Base-by-base conservation (phyloP, 345 rosid species). In the Brassica rapa region DNA sequence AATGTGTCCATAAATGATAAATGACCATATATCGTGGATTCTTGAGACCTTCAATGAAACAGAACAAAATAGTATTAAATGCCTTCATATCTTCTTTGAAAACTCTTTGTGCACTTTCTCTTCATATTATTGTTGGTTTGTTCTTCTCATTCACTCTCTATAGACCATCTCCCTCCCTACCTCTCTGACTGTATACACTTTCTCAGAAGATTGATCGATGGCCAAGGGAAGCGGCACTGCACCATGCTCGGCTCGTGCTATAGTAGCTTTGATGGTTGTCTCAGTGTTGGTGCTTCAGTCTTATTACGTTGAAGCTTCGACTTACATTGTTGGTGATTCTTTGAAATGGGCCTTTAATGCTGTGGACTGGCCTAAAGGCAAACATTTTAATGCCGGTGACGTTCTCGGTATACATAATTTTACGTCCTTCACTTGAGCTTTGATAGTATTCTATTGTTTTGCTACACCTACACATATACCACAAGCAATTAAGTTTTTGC, bases 151-250 rank as follows among this genome's bases (percentile, higher is more conserved):
- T 30, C 61, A 65, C 39, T 30, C 32, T 27, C 41, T 25, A 15
- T 2, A 39, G 1, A 10, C 57, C 23, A 51, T 51, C 19, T 49
- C 16, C 4, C 7, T 49, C 5, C 16, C 37, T 33, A 4, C 30
- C 37, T 72, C 30, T 72, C 24, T 41, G 62, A 59, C 11, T 72
- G n/a, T 30, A 37, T 66, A 56, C 24, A 30, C 29, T 61, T n/a
- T 63, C 6, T 1, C 70, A 39, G 23, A 59, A 57, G 62, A 68
- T 27, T 15, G 5, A 55, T 64, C 62, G 0, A 85, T 71, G 85
- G 35, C 74, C 37, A 61, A 51, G 78, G 62, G 84, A 81, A 77
- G 78, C 72, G 75, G 63, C 75, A 72, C 78, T 81, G 81, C 78
- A 68, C 41, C 75, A 66, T 66, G 81, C 62, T 74, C 12, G 19